Evolutionary conservation across 352 stramenopile species (phyloP).

Genomic region (Globisporangium paddicum): DNA sequence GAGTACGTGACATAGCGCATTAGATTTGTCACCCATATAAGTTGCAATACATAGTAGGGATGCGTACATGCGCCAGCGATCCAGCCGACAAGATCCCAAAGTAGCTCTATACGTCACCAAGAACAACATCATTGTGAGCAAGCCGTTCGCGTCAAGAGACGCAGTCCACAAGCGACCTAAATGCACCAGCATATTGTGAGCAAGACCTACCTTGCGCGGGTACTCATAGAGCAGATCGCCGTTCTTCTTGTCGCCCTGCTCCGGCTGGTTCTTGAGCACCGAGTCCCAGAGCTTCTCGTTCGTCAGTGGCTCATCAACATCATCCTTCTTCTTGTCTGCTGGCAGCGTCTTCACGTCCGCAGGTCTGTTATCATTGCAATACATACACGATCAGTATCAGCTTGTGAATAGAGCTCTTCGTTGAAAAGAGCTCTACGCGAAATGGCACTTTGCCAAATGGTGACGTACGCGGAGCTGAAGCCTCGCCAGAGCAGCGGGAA

Average conservation of each 20-base stretch:
- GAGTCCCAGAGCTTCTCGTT: conserved; percentile 75
- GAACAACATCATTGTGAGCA: not conserved
- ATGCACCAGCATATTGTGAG: not conserved
- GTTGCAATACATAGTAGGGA: no score
- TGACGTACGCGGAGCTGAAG: conserved; percentile 38
- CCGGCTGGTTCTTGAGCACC: conserved; percentile 49
- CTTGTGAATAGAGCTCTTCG: not conserved
- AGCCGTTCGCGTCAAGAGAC: not conserved
- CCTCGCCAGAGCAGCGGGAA: conserved; percentile 9
- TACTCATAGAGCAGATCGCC: conserved; percentile 84
- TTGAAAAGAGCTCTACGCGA: no score
- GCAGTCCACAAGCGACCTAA: not conserved
- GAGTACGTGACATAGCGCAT: not conserved
- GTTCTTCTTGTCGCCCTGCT: conserved; percentile 41
- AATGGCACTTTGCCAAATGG: no score
- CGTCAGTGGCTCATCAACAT: conserved; percentile 40
- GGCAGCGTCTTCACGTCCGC: conserved; percentile 1
- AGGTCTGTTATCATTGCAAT: not conserved
- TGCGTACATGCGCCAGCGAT: conserved; percentile 69
- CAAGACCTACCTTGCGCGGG: conserved; percentile 63
- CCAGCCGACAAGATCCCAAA: conserved; percentile 77
- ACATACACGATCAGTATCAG: not conserved
- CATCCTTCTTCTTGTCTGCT: conserved; percentile 18
- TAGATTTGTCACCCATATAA: no score
- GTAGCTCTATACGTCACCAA: conserved; percentile 39